A percentile compares a stretch with the other conserved stretches of the same genome.
Conservation (phyloP, 345 rosid species). For the Gossypium stocksii region DNA sequence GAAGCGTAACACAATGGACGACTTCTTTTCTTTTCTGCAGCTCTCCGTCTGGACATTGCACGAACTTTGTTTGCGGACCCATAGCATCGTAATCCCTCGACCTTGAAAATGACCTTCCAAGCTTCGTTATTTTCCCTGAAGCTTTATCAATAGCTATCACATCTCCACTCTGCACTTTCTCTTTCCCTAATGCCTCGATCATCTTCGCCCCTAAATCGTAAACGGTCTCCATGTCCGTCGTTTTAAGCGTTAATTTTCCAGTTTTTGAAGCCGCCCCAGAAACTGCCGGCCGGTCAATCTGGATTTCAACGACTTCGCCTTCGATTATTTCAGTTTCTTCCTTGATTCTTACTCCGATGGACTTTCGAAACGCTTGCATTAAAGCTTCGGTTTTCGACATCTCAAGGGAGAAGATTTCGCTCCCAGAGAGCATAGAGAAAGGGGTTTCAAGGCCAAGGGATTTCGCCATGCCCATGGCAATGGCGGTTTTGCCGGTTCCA, state of each 20-base stretch:
- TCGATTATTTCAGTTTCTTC: constrained; percentile 88
- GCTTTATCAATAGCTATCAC: constrained; percentile 87
- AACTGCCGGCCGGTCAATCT: constrained; percentile 74
- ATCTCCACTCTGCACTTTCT: constrained; percentile 95
- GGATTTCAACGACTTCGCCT: constrained; percentile 92
- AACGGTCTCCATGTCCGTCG: constrained; percentile 93
- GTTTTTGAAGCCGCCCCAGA: constrained; percentile 85
- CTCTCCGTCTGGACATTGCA: constrained; percentile 97
- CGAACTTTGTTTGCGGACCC: constrained; percentile 94
- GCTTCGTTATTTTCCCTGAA: constrained; percentile 80
- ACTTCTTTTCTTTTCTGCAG: constrained; percentile 96
- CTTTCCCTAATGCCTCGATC: constrained; percentile 86
- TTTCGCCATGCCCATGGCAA: constrained; percentile 98
- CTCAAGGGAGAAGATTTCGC: constrained; percentile 86
- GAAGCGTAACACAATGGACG: constrained; percentile 88
- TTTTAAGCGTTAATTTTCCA: constrained; percentile 83
- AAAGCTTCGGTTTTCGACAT: constrained; percentile 96
- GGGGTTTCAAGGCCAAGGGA: constrained; percentile 94
- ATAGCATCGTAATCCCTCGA: constrained; percentile 93
- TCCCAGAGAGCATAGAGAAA: constrained; percentile 82
- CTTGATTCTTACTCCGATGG: constrained; percentile 85
- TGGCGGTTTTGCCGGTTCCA: constrained; percentile 93
- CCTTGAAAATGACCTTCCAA: constrained; percentile 88
- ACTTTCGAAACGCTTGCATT: constrained; percentile 78
- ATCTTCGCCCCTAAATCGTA: constrained; percentile 89